Percentiles rank a stretch among this genome's conserved stretches.
These are phyloP conservation scores for Naganishia antarctica DNA, from an alignment of 768 basidiomycete species.

Conservation along the genomic window DNA sequence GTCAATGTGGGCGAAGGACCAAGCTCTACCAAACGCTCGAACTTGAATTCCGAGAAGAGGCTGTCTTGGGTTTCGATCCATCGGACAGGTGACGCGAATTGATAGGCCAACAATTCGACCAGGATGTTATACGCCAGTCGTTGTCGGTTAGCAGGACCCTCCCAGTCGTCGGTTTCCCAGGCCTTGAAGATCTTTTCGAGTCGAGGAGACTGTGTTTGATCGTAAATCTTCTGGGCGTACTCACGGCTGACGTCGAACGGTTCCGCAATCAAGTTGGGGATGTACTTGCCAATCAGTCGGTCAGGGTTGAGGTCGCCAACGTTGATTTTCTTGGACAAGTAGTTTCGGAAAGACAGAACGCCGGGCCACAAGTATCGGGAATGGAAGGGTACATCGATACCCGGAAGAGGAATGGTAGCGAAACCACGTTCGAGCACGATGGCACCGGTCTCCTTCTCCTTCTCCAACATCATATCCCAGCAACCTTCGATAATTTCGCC, in stretches of 20 bases:
- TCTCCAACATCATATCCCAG: conserved; percentile 67
- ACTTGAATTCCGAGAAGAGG: conserved; percentile 75
- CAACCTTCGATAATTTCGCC: conserved; percentile 82
- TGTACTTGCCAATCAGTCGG: conserved; percentile 89
- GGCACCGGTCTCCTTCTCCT: conserved; percentile 74
- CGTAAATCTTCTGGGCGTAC: conserved; percentile 91
- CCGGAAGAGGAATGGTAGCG: conserved; percentile 88
- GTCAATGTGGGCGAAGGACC: conserved; percentile 94
- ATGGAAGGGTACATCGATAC: conserved; percentile 99
- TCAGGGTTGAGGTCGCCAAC: conserved; percentile 85
- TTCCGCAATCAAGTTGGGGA: conserved; percentile 78
- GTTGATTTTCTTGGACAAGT: conserved; percentile 97
- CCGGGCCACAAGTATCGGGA: conserved; percentile 99
- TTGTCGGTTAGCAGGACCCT: conserved; percentile 70
- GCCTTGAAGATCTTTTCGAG: conserved; percentile 89
- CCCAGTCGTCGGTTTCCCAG: conserved; percentile 93
- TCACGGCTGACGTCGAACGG: conserved; percentile 53
- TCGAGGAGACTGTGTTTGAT: conserved; percentile 90
- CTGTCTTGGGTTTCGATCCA: conserved; percentile 99
- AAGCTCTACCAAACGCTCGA: conserved; percentile 90
- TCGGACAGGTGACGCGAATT: conserved; percentile 83
- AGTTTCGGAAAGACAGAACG: conserved; percentile 93
- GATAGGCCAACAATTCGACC: conserved; percentile 93
- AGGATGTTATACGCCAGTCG: conserved; percentile 92
- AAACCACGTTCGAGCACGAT: conserved; percentile 95